Percentiles rank a stretch among this genome's conserved stretches.
phyloP scores from a whole-genome alignment of 225 moss, liverwort and hornwort genomes.

The Bryum argenteum region DNA sequence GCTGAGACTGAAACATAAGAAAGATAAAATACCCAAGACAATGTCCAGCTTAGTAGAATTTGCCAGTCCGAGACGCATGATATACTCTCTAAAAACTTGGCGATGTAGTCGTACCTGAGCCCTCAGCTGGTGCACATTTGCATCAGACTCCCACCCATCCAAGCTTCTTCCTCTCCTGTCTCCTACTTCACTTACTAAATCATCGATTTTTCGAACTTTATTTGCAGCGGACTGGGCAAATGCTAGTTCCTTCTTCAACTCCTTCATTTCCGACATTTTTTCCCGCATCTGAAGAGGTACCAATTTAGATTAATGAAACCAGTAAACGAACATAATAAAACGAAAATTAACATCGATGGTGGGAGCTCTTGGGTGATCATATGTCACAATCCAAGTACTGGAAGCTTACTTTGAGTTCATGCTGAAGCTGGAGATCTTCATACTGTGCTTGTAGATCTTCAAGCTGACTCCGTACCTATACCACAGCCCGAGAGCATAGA shows the following conservation, averaged over 20 bases:
- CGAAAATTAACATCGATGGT: neutral
- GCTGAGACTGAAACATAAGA: neutral
- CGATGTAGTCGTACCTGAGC: slow-evolving; percentile 59
- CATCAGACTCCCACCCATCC: slow-evolving; percentile 60
- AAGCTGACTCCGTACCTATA: slow-evolving; percentile 67
- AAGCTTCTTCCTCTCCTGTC: slow-evolving; percentile 68
- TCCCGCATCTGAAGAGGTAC: slow-evolving; percentile 63
- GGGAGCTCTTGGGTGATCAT: neutral
- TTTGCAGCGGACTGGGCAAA: slow-evolving; percentile 45
- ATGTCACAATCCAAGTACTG: slow-evolving; percentile 10
- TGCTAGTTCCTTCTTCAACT: slow-evolving; percentile 60
- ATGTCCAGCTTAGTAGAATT: neutral
- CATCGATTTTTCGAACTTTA: slow-evolving; percentile 56
- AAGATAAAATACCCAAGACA: neutral
- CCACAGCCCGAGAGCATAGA: slow-evolving; percentile 20
- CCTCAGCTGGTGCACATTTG: slow-evolving; percentile 55
- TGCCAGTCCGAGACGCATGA: too few species aligned
- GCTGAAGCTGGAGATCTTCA: slow-evolving; percentile 67
- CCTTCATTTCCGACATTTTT: slow-evolving; percentile 65
- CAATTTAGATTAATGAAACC: slow-evolving; percentile 17
- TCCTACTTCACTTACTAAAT: slow-evolving; percentile 35
- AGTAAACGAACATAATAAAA: slow-evolving; percentile 17
- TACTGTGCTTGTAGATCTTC: slow-evolving; percentile 71
- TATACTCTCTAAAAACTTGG: neutral
- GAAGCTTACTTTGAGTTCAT: slow-evolving; percentile 48